Base-by-base conservation (phyloP, 108 stramenopile genomes). In the Mayamaea pseudoterrestris region DNA sequence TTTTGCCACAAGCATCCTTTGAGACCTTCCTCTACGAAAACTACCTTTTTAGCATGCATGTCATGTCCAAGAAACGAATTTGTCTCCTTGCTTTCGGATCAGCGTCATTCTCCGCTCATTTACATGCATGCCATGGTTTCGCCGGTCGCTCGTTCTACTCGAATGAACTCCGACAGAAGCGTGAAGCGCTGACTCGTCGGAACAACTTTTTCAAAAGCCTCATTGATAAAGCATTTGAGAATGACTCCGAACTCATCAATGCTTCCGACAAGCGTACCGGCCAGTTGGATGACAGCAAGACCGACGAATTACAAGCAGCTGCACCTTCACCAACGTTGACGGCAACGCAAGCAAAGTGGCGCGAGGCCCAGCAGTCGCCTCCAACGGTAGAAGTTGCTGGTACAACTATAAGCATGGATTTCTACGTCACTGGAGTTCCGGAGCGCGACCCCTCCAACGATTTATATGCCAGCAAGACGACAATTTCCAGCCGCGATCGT, bases 351-450 rank as follows among this genome's bases (percentile, higher is more conserved):
- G 47, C 62, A 41, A 56, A 63, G 37, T 85, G 83, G 78, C 30
- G 79, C n/a, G 59, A 79, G 32, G 26, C n/a, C 18, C 34, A 30
- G 24, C 41, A 54, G 17, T 24, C 4, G 5, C n/a, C n/a, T n/a
- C n/a, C n/a, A n/a, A n/a, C n/a, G n/a, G n/a, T n/a, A n/a, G n/a
- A n/a, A n/a, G n/a, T n/a, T n/a, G n/a, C n/a, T n/a, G 5, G 17
- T 8, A 25, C 22, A 14, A 9, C 35, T 2, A 34, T 51, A 2
- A 46, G 41, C 22, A 29, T 84, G 30, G 60, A 73, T 12, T 49
- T 90, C 3, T 84, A 63, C 34, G 52, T 90, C 2, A 64, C 75
- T 3, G 87, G 87, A 29, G 73, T 81, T 11, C 80, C 87, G 2
- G 60, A 78, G 23, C 35, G 61, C 12, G 87, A 90, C 51, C 87